Evolutionary conservation across 106 monocot species (phyloP).

Genomic region (Dendrobium huoshanense): DNA sequence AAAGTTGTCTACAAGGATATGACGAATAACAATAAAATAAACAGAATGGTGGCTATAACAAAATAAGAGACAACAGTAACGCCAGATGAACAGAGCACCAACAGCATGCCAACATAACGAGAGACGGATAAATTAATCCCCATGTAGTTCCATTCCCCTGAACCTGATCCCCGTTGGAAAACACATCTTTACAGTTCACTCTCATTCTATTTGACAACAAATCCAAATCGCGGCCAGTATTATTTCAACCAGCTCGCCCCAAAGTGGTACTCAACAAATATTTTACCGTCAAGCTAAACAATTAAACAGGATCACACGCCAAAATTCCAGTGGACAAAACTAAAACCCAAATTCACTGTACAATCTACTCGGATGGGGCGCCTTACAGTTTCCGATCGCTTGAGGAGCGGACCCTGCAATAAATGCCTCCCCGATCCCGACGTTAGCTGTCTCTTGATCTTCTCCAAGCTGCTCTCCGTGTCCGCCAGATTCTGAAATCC

Average conservation of each 20-base stretch:
- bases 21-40: background rate
- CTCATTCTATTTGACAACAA: background rate
- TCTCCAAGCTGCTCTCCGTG: slow-evolving; percentile 91
- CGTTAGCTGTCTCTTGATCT: slow-evolving; percentile 85
- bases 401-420: slow-evolving; percentile 87
- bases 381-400: slow-evolving; percentile 90
- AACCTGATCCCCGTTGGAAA: background rate
- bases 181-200: background rate
- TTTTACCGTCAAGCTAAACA: background rate
- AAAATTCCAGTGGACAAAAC: background rate
- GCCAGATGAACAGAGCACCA: background rate
- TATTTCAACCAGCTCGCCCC: background rate
- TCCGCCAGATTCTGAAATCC: slow-evolving; percentile 40
- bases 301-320: background rate
- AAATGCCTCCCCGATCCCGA: slow-evolving; percentile 71
- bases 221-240: background rate
- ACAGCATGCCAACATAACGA: background rate
- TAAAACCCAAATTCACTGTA: background rate
- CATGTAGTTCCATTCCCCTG: background rate
- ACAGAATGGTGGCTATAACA: background rate
- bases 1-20: background rate
- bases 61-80: background rate
- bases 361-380: background rate
- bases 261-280: background rate
- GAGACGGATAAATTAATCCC: background rate